A percentile compares a stretch with the other conserved stretches of the same genome.
Conservation (phyloP, 345 rosid genomes). For the Microthlaspi erraticum region DNA sequence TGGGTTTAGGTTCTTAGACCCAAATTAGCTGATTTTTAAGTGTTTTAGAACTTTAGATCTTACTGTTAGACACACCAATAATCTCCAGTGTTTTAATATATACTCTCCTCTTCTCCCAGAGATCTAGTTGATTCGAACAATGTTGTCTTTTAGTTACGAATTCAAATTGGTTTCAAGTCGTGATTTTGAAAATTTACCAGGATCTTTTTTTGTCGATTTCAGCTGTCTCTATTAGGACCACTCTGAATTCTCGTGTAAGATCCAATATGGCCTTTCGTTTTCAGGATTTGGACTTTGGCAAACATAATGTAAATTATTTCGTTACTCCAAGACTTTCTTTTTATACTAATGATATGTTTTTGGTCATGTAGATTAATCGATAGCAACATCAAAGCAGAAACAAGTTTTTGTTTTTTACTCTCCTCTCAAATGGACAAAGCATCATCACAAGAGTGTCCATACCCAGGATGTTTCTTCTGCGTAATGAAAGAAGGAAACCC, state of each 20-base stretch:
- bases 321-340: background rate
- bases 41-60: conserved; percentile 48
- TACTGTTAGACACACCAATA: conserved; percentile 12
- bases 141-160: conserved; percentile 22
- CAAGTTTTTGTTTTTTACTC: background rate
- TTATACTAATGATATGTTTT: conserved; percentile 19
- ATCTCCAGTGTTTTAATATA: conserved; percentile 13
- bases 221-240: conserved; percentile 41
- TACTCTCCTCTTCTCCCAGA: conserved; percentile 15
- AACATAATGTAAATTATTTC: conserved; percentile 2
- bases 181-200: conserved; percentile 2
- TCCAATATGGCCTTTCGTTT: conserved; percentile 45
- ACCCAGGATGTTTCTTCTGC: conserved; percentile 99
- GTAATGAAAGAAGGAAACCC: conserved; percentile 99
- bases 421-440: conserved; percentile 66
- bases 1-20: conserved; percentile 21
- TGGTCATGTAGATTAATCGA: conserved; percentile 17
- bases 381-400: conserved; percentile 8
- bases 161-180: background rate
- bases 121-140: conserved; percentile 37
- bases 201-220: conserved; percentile 1
- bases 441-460: conserved; percentile 85
- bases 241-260: conserved; percentile 28
- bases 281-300: conserved; percentile 39
- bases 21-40: background rate